phyloP scores from a whole-genome alignment of 148 eudicot genomes.

The Rhododendron mucronatum region DNA sequence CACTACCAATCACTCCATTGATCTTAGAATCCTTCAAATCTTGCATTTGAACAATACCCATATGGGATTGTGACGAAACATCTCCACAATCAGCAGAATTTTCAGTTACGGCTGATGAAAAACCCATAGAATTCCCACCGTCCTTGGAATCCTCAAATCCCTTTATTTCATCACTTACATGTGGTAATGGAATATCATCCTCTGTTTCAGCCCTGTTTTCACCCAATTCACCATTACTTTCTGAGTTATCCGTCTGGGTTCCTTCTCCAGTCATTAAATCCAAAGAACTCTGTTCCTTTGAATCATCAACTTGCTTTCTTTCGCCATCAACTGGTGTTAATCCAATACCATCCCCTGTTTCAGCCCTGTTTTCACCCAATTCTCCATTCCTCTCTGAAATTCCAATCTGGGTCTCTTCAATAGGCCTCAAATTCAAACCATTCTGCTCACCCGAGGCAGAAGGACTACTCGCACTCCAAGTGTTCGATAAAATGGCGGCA shows the following conservation, averaged over 20 bases:
- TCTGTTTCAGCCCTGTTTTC: slow-evolving; percentile 16
- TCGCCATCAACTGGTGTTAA: not conserved
- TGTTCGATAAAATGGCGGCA: slow-evolving; percentile 29
- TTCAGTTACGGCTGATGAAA: not conserved
- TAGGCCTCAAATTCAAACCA: slow-evolving; percentile 8
- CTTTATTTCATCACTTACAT: not conserved
- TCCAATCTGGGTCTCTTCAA: slow-evolving; percentile 11
- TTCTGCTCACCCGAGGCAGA: slow-evolving; percentile 19
- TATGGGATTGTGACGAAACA: not conserved
- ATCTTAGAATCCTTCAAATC: not conserved
- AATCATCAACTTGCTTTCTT: slow-evolving; percentile 2
- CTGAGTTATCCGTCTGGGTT: slow-evolving; percentile 19
- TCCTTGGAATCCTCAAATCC: slow-evolving; percentile 3
- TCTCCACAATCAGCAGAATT: not conserved
- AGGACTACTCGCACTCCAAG: slow-evolving; percentile 3
- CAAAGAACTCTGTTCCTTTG: slow-evolving; percentile 6
- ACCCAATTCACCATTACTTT: slow-evolving; percentile 20
- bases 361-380: slow-evolving; percentile 8
- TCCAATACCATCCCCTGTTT: slow-evolving; percentile 7
- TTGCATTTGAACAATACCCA: not conserved
- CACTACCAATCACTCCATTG: not conserved
- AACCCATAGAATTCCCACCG: slow-evolving; percentile 6
- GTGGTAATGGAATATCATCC: not conserved
- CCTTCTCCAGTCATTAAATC: slow-evolving; percentile 14
- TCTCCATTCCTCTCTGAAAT: slow-evolving; percentile 26